Evolutionary conservation across 345 rosid species (phyloP), one percentile per base, ranked within the genome.

Genomic region (Pugionium cornutum): DNA sequence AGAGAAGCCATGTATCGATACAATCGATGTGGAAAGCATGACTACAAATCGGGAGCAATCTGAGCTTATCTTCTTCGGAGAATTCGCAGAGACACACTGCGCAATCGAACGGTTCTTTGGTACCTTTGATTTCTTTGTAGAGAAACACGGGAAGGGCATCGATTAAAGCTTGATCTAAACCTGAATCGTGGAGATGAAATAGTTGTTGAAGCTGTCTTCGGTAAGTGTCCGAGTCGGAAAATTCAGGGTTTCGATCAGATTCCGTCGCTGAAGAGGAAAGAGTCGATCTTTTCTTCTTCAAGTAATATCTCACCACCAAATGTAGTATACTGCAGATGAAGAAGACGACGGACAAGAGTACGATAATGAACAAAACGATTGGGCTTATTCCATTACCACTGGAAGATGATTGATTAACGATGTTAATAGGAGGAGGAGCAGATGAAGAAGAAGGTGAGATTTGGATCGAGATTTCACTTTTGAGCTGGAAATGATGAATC

Each of bases 11-110:
- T 8, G 95, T 83, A 70, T 89, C 98, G 73, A 91, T 91, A 66
- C 96, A 91, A 54, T 88, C 86, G 39, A 91, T 78, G 77, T 88
- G 98, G 73, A 91, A 91, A 55, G 96, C 98, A 72, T 91, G 98
- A 52, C 91, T 83, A 60, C 98, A 89, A 56, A 75, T 43, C 0
- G 98, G 98, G 40, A 91, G 95, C 79, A 91, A 76, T 51, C 95
- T 84, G 73, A 91, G 71, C 75, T 84, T 83, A 63, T 91, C 96
- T 42, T 77, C 78, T 9, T 83, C 94, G 0, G 82, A 67, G 83
- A 86, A 91, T 66, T 86, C 98, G 66, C 85, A 85, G 9, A 91
- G 90, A 69, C 98, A 91, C 25, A 91, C 94, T 1, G 98, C 86
- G 58, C 98, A 91, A 74, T 91, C 96, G 74, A 91, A 91, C 0